These are phyloP conservation scores for Xylaria cubensis DNA, from an alignment of 495 filamentous ascomycete genomes.

Conservation along the genomic window DNA sequence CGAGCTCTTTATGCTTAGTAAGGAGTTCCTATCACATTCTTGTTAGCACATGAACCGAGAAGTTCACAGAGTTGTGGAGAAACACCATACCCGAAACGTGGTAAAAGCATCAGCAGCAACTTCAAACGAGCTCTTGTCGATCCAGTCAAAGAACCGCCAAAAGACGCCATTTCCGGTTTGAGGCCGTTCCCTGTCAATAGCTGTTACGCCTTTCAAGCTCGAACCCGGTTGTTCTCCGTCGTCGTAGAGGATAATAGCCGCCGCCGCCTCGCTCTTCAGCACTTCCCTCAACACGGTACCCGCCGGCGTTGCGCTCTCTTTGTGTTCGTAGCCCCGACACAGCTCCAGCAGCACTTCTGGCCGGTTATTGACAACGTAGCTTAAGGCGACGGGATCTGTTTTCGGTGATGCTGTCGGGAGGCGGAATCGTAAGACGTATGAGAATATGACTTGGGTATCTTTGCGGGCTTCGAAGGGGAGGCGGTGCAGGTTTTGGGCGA, in stretches of 20 bases:
- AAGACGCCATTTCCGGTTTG: conserved; percentile 84
- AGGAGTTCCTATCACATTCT: conserved; percentile 73
- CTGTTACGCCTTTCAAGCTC: conserved; percentile 61
- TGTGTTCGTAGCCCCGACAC: conserved; percentile 86
- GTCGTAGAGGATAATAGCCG: conserved; percentile 89
- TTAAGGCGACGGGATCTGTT: conserved; percentile 78
- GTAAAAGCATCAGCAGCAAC: conserved; percentile 97
- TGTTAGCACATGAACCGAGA: conserved; percentile 12
- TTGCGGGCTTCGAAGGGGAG: conserved; percentile 95
- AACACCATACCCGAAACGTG: conserved; percentile 79
- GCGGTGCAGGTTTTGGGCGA: conserved; percentile 77
- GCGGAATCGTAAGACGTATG: conserved; percentile 83
- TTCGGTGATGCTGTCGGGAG: conserved; percentile 61
- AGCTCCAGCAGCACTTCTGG: conserved; percentile 88
- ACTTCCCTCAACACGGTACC: conserved; percentile 91
- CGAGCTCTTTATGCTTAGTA: conserved; percentile 89
- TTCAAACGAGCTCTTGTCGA: conserved; percentile 93
- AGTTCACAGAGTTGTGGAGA: conserved; percentile 3
- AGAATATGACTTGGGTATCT: conserved; percentile 89
- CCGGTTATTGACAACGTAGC: conserved; percentile 81
- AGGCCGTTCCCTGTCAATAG: conserved; percentile 68
- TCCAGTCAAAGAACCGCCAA: conserved; percentile 98
- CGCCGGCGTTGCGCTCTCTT: conserved; percentile 91
- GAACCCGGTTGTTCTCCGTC: conserved; percentile 69
- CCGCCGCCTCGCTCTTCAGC: conserved; percentile 86